phyloP scores from a whole-genome alignment of 345 rosid species.

The Moricandia arvensis region DNA sequence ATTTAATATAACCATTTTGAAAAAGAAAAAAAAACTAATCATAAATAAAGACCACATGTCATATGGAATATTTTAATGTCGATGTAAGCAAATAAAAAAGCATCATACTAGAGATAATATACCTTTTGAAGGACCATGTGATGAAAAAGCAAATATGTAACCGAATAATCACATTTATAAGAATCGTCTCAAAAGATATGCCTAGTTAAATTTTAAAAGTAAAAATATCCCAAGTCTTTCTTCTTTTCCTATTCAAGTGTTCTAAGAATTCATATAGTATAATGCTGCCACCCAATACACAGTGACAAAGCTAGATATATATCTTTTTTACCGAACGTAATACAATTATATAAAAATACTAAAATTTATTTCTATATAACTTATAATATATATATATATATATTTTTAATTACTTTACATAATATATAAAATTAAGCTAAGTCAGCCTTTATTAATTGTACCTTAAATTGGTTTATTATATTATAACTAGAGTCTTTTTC shows the following conservation, averaged over 20 bases:
- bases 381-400: too few species aligned
- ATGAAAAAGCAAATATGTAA: slow-evolving; percentile 12
- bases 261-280: neutral
- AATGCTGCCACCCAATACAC: neutral
- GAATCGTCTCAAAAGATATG: slow-evolving; percentile 23
- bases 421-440: too few species aligned
- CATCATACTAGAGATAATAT: neutral
- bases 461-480: too few species aligned
- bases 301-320: too few species aligned
- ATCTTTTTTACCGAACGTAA: too few species aligned
- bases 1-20: neutral
- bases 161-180: neutral
- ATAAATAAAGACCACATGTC: neutral
- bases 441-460: too few species aligned
- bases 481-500: too few species aligned
- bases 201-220: neutral
- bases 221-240: slow-evolving; percentile 6
- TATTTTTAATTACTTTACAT: too few species aligned
- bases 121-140: slow-evolving; percentile 13
- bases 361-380: too few species aligned
- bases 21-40: neutral
- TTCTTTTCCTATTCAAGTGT: neutral
- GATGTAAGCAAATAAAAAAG: slow-evolving; percentile 14
- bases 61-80: slow-evolving; percentile 15
- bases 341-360: too few species aligned